Evolutionary conservation across 2,329 filamentous ascomycete genomes (phyloP), one percentile per base, ranked within the genome.

Genomic region (Epichloe festucae): DNA sequence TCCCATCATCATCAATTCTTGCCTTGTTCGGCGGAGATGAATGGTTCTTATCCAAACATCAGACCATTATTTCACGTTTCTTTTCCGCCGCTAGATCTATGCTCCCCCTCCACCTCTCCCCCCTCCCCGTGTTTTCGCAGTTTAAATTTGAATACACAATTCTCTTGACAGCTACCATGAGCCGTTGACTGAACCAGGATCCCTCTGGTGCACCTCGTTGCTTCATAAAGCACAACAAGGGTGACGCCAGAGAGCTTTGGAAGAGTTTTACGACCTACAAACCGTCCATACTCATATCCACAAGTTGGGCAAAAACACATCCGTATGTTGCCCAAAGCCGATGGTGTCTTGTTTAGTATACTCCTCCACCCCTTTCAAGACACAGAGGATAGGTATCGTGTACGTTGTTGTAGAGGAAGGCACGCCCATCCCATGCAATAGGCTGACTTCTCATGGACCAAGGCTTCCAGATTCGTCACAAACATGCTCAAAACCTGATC

Each of bases 391-490:
- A 7, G n/a, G 44, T 51, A 27, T 54, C 39, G 54, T 52, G 31
- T 49, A 55, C 41, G 53, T 47, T 31, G 27, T 45, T 48, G 43
- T 14, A 27, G 53, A 10, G 57, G 59, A 52, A 8, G 52, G 56
- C 51, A 62, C 64, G 58, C 55, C 60, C 45, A 57, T 53, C 27
- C 56, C 56, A 43, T 59, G 58, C n/a, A 23, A 57, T 45, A 44
- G 58, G 46, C 58, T 57, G 59, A 51, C 46, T 38, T 49, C 14
- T 57, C 38, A 58, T 59, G 50, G 54, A 55, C 43, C 56, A 58
- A 17, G 42, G 46, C 49, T 50, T 52, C 52, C 54, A 50, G 42
- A 55, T 54, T 42, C 31, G 59, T 54, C 40, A 56, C 59, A 45
- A 39, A 8, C 42, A 50, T 46, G 46, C 43, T 38, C 43, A 51